These are phyloP conservation scores for Biscogniauxia mediterranea DNA, from an alignment of 2,329 filamentous ascomycete genomes.

Conservation along the genomic window DNA sequence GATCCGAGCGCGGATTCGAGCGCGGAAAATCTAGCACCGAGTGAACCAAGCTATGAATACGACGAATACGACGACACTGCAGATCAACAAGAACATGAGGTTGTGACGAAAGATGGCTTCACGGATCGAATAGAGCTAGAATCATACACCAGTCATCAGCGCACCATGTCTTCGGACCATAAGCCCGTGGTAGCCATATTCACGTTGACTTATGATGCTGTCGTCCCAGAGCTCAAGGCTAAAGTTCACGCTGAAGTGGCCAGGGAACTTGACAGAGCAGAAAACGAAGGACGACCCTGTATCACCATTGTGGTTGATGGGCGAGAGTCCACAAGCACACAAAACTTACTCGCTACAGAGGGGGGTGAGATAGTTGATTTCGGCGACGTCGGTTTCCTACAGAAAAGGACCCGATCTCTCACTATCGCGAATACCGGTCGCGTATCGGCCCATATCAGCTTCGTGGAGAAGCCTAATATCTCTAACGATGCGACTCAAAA, in stretches of 20 bases:
- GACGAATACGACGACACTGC: constrained; percentile 54
- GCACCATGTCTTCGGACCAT: constrained; percentile 89
- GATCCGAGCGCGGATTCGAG: constrained; percentile 72
- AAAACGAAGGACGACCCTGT: constrained; percentile 84
- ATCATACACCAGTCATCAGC: constrained; percentile 83
- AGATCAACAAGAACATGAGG: constrained; percentile 45
- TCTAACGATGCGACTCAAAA: constrained; percentile 37
- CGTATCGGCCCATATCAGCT: constrained; percentile 74
- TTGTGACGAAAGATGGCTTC: constrained; percentile 58
- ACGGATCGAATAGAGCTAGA: constrained; percentile 55
- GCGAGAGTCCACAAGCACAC: constrained; percentile 36
- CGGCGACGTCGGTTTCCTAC: constrained; percentile 68
- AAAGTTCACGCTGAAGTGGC: constrained; percentile 84
- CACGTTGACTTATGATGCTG: constrained; percentile 79
- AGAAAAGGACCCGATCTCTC: constrained; percentile 62
- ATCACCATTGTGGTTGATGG: constrained; percentile 80
- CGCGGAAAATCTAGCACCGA: constrained; percentile 40
- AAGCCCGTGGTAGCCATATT: constrained; percentile 88
- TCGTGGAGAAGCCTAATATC: constrained; percentile 67
- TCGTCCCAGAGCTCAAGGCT: constrained; percentile 80
- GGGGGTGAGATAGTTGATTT: constrained; percentile 69
- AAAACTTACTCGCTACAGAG: constrained; percentile 37
- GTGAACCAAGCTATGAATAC: constrained; percentile 53
- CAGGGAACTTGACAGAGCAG: constrained; percentile 80
- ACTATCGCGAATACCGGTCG: constrained; percentile 92